Conservation (phyloP, 2,329 filamentous ascomycete species). For the Claviceps maximensis region DNA sequence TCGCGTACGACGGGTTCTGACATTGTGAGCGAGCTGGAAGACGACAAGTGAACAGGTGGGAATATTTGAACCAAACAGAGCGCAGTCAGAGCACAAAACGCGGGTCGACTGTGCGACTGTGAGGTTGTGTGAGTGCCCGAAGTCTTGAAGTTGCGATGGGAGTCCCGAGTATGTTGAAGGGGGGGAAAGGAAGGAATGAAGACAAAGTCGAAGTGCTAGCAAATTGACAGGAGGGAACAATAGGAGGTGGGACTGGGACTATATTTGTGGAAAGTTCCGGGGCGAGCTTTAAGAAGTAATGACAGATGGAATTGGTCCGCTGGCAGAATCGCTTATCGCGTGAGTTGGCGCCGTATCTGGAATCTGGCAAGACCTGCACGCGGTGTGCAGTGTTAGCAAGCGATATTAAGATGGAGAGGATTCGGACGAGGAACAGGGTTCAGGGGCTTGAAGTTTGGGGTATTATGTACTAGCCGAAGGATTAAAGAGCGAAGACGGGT, state of each 20-base stretch:
- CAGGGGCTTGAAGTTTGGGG: constrained; percentile 1
- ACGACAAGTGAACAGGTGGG: neutral
- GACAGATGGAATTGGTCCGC: neutral
- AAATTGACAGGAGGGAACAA: neutral
- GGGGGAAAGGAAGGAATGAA: neutral
- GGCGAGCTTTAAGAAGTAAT: neutral
- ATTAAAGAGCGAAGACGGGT: neutral
- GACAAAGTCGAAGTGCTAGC: neutral
- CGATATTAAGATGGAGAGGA: neutral
- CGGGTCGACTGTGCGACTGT: neutral
- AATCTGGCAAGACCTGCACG: neutral
- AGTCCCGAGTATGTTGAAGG: neutral
- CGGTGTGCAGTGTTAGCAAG: neutral
- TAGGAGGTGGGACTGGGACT: neutral
- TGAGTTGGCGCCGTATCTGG: neutral
- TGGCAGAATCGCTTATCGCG: neutral
- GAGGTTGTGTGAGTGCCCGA: neutral
- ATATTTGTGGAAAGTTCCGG: neutral
- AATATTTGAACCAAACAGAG: neutral
- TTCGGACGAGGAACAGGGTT: neutral
- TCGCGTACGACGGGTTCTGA: constrained; percentile 4
- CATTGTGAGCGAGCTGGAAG: neutral
- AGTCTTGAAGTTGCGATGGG: neutral
- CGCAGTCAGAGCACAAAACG: neutral
- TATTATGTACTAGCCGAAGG: neutral